Conservation (phyloP, 352 stramenopile species). For the Elongisporangium undulatum region DNA sequence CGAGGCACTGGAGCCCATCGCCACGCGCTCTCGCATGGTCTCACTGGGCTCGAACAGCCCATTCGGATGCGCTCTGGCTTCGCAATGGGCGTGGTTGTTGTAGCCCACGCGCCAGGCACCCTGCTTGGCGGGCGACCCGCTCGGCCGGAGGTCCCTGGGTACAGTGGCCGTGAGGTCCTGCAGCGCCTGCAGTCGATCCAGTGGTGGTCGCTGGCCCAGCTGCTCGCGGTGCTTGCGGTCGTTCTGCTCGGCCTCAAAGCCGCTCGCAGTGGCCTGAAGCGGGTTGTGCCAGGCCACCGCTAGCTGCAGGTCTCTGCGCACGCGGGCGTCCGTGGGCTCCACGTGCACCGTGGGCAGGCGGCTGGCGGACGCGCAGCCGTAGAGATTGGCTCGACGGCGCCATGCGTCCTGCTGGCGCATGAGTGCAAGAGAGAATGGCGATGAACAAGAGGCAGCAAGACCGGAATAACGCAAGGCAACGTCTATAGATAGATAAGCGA, state of each 20-base stretch:
- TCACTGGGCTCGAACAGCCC: slow-evolving; percentile 52
- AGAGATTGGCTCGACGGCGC: slow-evolving; percentile 34
- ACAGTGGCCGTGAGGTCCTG: slow-evolving; percentile 51
- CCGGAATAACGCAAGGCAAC: neutral
- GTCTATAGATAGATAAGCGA: slow-evolving; percentile 3
- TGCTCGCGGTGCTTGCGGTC: slow-evolving; percentile 49
- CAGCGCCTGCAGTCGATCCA: slow-evolving; percentile 40
- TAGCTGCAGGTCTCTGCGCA: slow-evolving; percentile 36
- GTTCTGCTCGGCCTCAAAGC: slow-evolving; percentile 44
- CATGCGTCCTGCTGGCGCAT: slow-evolving; percentile 14
- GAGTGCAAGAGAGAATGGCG: slow-evolving; percentile 2
- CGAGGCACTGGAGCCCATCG: neutral
- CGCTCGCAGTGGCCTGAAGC: slow-evolving; percentile 9
- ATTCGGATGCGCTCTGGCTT: slow-evolving; percentile 16
- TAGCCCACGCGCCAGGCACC: slow-evolving; percentile 44
- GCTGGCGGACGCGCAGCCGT: slow-evolving; percentile 25
- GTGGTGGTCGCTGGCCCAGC: slow-evolving; percentile 31
- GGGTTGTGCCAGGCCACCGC: slow-evolving; percentile 16
- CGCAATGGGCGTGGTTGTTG: slow-evolving; percentile 26
- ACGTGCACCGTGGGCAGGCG: slow-evolving; percentile 31
- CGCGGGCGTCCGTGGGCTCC: slow-evolving; percentile 28
- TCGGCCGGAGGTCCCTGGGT: slow-evolving; percentile 19
- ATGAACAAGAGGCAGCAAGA: neutral
- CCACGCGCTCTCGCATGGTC: slow-evolving; percentile 20
- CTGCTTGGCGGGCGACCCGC: slow-evolving; percentile 9